Conservation (phyloP, 306 rosid genomes). For the Prunus fruticosa region DNA sequence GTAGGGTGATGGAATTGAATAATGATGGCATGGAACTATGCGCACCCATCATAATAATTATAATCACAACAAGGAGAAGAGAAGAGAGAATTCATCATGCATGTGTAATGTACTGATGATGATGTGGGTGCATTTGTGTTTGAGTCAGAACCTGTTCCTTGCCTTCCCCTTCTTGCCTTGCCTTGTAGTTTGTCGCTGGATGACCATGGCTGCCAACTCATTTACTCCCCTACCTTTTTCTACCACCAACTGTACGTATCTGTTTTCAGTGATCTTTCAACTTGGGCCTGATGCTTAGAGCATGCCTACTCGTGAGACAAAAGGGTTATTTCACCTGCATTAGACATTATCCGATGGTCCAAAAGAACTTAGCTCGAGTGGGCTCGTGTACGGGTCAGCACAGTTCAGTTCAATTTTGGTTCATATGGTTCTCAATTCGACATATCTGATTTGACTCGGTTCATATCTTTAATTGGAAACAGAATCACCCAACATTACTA, state of each 20-base stretch:
- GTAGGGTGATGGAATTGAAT: conserved; percentile 16
- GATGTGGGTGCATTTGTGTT: conserved; percentile 5
- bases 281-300: background rate
- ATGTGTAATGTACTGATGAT: background rate
- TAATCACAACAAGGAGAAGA: background rate
- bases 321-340: no score
- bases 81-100: background rate
- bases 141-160: conserved; percentile 12
- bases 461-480: no score
- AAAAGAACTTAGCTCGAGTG: no score
- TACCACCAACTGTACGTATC: conserved; percentile 1
- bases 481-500: no score
- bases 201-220: conserved; percentile 29
- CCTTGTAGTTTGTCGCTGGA: conserved; percentile 1
- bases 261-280: background rate
- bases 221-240: background rate
- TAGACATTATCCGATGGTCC: no score
- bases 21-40: conserved; percentile 31
- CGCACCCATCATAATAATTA: conserved; percentile 31
- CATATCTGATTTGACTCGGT: no score
- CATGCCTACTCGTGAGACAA: no score
- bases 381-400: no score
- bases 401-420: no score
- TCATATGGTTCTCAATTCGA: no score
- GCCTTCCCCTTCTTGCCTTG: background rate